These are phyloP conservation scores for Brassica carinata DNA, from an alignment of 345 rosid genomes.

Conservation along the genomic window DNA sequence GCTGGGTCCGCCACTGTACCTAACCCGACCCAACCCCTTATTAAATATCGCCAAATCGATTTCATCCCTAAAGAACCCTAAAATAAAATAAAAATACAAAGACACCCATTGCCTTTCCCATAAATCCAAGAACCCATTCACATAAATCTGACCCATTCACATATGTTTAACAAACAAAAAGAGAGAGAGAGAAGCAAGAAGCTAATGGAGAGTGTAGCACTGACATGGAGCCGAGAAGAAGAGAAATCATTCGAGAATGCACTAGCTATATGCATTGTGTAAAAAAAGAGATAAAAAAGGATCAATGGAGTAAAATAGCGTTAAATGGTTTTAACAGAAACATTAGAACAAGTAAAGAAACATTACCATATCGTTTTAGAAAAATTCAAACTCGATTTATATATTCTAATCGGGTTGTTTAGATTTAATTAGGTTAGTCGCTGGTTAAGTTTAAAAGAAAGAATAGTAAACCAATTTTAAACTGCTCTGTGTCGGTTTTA, in stretches of 20 bases:
- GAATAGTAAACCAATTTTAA: neutral
- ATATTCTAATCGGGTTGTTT: neutral
- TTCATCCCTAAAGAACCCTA: neutral
- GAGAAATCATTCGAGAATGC: neutral
- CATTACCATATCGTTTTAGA: neutral
- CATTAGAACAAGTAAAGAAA: neutral
- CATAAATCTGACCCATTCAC: neutral
- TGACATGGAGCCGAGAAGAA: neutral
- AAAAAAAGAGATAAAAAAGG: neutral
- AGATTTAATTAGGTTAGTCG: neutral
- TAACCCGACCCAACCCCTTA: neutral
- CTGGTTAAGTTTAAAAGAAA: neutral
- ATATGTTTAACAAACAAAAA: neutral
- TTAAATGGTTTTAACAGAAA: neutral
- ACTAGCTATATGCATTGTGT: neutral
- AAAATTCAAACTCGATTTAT: neutral
- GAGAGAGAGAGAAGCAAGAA: neutral
- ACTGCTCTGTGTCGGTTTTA: neutral
- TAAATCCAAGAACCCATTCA: neutral
- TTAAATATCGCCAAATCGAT: neutral
- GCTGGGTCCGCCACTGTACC: neutral
- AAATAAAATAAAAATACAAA: neutral
- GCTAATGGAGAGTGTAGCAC: neutral
- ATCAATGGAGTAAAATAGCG: neutral
- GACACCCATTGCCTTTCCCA: neutral